Conservation (phyloP, 352 stramenopile species). For the Pythium angustatum region DNA sequence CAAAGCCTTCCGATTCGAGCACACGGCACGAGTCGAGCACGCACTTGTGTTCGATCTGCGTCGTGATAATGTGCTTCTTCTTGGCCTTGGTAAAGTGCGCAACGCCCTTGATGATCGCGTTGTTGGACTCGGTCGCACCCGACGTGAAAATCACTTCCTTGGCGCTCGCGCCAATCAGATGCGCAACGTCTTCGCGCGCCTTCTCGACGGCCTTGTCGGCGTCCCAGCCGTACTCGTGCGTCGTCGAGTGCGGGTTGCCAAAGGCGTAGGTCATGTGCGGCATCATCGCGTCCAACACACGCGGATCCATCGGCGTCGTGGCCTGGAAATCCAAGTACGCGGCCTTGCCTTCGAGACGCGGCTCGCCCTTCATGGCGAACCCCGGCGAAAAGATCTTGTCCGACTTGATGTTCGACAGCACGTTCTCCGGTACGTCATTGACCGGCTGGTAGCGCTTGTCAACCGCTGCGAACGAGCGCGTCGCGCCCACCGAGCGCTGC, state of each 20-base stretch:
- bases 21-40: conserved; percentile 98
- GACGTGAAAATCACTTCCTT: conserved; percentile 99
- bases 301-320: conserved; percentile 98
- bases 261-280: conserved; percentile 96
- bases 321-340: conserved; percentile 96
- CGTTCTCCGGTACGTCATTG: conserved; percentile 81
- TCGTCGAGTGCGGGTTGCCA: conserved; percentile 99
- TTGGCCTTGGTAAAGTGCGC: conserved; percentile 94
- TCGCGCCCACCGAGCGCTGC: conserved; percentile 5
- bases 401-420: conserved; percentile 81
- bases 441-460: conserved; percentile 86
- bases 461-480: conserved; percentile 36
- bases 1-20: conserved; percentile 97
- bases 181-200: conserved; percentile 84
- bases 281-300: conserved; percentile 98
- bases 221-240: conserved; percentile 98
- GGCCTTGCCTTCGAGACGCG: conserved; percentile 74
- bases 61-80: conserved; percentile 99
- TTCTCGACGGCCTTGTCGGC: conserved; percentile 95
- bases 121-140: conserved; percentile 99
- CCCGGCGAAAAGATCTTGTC: conserved; percentile 82
- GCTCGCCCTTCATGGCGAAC: conserved; percentile 76
- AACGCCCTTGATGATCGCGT: conserved; percentile 97
- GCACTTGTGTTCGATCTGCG: conserved; percentile 97
- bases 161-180: conserved; percentile 92